Evolutionary conservation across 2,329 filamentous ascomycete genomes (phyloP).

Genomic region (Ceratocystis diversiconidia): DNA sequence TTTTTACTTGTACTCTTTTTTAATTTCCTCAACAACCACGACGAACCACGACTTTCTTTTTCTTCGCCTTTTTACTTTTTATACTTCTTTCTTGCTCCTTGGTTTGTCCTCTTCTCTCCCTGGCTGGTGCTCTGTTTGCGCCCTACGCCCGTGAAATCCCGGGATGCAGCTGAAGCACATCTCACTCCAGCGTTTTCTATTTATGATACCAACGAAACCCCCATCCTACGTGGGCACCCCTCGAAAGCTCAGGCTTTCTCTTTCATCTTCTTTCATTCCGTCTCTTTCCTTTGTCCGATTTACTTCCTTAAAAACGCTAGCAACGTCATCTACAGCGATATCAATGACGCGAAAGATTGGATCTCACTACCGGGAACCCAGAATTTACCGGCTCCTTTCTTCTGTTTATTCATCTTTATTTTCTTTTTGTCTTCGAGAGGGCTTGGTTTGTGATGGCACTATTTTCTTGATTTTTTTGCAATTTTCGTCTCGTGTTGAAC

Average conservation of each 20-base stretch:
- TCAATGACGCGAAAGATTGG: background rate
- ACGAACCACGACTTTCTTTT: constrained; percentile 7
- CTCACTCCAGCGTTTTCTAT: background rate
- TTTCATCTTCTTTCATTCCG: background rate
- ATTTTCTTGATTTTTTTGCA: background rate
- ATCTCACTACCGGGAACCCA: constrained; percentile 2
- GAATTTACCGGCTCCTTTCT: constrained; percentile 6
- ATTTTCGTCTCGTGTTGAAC: background rate
- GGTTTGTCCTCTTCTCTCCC: background rate
- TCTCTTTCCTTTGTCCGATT: background rate
- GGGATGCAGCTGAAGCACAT: background rate
- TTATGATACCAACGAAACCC: constrained; percentile 4
- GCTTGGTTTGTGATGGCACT: background rate
- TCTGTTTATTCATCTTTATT: background rate
- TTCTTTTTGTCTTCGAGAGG: background rate
- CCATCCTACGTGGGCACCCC: background rate
- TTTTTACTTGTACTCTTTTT: background rate
- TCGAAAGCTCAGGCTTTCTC: background rate
- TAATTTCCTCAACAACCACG: background rate
- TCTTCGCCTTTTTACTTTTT: background rate
- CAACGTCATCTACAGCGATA: background rate
- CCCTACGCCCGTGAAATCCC: background rate
- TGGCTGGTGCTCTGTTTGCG: background rate
- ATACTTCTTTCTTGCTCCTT: background rate
- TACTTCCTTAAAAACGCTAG: background rate